phyloP scores from a whole-genome alignment of 2,329 filamentous ascomycete species.

The Aspergillus pseudoterreus region DNA sequence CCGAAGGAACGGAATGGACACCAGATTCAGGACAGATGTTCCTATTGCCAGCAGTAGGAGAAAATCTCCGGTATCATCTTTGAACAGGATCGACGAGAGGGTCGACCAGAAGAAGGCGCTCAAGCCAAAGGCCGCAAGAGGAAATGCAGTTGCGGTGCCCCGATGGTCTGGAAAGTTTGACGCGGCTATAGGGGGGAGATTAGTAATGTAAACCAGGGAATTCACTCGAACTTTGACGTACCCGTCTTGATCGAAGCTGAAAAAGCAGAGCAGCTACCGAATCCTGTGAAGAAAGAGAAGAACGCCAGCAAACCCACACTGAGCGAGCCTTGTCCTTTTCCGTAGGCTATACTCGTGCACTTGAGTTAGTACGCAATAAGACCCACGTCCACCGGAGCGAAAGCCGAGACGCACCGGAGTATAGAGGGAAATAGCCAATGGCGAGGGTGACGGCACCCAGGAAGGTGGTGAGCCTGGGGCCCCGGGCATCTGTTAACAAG shows the following conservation, averaged over 20 bases:
- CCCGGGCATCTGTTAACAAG: constrained; percentile 77
- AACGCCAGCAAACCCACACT: constrained; percentile 64
- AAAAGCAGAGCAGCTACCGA: constrained; percentile 91
- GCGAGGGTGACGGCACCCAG: constrained; percentile 70
- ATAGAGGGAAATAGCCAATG: constrained; percentile 81
- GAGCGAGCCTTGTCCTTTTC: constrained; percentile 59
- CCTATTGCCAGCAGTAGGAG: constrained; percentile 75
- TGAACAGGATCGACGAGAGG: constrained; percentile 71
- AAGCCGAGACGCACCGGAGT: constrained; percentile 45
- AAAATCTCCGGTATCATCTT: constrained; percentile 77
- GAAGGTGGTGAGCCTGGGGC: constrained; percentile 74
- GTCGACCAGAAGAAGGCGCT: constrained; percentile 96
- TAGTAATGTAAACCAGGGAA: not conserved
- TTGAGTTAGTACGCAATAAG: constrained; percentile 4
- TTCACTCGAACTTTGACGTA: constrained; percentile 23
- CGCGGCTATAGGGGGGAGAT: constrained; percentile 56
- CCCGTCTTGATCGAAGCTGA: constrained; percentile 76
- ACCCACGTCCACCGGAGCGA: not conserved
- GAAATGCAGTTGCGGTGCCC: constrained; percentile 91
- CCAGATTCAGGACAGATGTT: constrained; percentile 70
- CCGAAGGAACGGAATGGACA: constrained; percentile 80
- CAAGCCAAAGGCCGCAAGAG: constrained; percentile 85
- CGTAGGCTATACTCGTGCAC: constrained; percentile 57
- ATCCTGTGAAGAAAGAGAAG: constrained; percentile 78
- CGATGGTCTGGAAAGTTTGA: constrained; percentile 88